Base-by-base conservation (phyloP, 75 land plant genomes). In the Adiantum capillusveneris region DNA sequence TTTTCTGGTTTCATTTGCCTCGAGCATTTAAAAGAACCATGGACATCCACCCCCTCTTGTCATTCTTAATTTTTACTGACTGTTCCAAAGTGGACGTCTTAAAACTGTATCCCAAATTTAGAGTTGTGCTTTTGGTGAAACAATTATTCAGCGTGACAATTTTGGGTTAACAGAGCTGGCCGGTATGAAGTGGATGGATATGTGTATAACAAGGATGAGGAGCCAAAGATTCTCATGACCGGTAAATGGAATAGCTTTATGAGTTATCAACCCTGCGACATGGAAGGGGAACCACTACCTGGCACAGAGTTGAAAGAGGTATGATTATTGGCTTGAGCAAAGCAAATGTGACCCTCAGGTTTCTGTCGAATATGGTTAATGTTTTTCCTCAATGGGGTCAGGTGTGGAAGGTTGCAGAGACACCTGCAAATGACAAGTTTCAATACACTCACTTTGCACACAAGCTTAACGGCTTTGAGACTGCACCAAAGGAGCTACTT, bases 141-240 rank as follows among this genome's bases (percentile, higher is more conserved):
- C n/a, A n/a, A n/a, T n/a, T n/a, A n/a, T n/a, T n/a, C n/a, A n/a
- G n/a, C n/a, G n/a, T n/a, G n/a, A n/a, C n/a, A n/a, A n/a, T n/a
- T n/a, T n/a, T n/a, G n/a, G n/a, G 9, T 34, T 21, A 25, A 27
- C 79, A 95, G 99, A 45, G 80, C 92, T 72, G 97, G 97, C 36
- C 81, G 99, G 0, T 87, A 90, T 81, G 99, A 95, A 68, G 97
- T 95, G 30, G 99, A 95, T 84, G 99, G 99, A 25, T 95, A 95
- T 72, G 84, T 90, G 0, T 95, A 90, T 60, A 79, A 81, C 78
- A 73, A 90, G 63, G 73, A 68, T 22, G 99, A 95, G 72, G 93
- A 90, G 48, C 99, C 99, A 2, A 95, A 95, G 56, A 69, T 95
- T 51, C 62, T 95, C 73, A 82, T 95, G 72, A 90, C 99, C 56